A percentile compares a stretch with the other conserved stretches of the same genome.
Conservation (phyloP, 1,139 yeast genomes). For the Nakaseomyces glabratus region DNA sequence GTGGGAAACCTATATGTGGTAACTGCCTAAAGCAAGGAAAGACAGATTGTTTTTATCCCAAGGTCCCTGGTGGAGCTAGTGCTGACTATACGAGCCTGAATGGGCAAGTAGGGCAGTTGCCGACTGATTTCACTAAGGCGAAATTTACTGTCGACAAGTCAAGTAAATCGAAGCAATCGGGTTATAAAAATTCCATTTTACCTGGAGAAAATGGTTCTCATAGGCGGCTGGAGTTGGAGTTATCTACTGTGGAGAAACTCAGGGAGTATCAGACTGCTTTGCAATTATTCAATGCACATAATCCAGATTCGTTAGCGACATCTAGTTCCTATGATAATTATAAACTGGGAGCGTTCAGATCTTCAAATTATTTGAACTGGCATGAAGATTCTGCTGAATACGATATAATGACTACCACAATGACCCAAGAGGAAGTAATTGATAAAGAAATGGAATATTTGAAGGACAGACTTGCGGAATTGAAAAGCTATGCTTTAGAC, state of each 20-base stretch:
- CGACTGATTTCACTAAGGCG: too few species aligned
- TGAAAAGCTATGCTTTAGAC: constrained; percentile 11
- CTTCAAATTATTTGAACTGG: constrained; percentile 13
- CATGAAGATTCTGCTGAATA: constrained; percentile 21
- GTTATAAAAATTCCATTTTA: too few species aligned
- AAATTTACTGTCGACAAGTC: too few species aligned
- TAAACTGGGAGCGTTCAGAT: constrained; percentile 12
- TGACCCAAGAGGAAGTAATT: constrained; percentile 26
- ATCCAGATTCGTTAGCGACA: constrained; percentile 10
- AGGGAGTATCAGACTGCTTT: constrained; percentile 19
- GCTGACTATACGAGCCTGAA: too few species aligned
- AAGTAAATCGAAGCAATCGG: too few species aligned
- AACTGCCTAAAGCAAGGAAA: constrained; percentile 39
- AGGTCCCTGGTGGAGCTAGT: constrained; percentile 29
- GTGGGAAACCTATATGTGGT: constrained; percentile 44
- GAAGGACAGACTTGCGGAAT: constrained; percentile 18
- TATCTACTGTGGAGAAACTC: constrained; percentile 19
- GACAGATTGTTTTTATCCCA: constrained; percentile 24
- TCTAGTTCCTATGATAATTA: constrained; percentile 8
- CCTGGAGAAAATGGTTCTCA: too few species aligned
- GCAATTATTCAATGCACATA: constrained; percentile 17
- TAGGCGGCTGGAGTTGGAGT: constrained; percentile 10
- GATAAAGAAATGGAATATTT: constrained; percentile 26
- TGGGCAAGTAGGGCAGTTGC: too few species aligned
- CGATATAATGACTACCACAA: constrained; percentile 23